Percentiles rank a stretch among this genome's conserved stretches.
Conservation (phyloP, 768 basidiomycete species). For the Calocybe indica region DNA sequence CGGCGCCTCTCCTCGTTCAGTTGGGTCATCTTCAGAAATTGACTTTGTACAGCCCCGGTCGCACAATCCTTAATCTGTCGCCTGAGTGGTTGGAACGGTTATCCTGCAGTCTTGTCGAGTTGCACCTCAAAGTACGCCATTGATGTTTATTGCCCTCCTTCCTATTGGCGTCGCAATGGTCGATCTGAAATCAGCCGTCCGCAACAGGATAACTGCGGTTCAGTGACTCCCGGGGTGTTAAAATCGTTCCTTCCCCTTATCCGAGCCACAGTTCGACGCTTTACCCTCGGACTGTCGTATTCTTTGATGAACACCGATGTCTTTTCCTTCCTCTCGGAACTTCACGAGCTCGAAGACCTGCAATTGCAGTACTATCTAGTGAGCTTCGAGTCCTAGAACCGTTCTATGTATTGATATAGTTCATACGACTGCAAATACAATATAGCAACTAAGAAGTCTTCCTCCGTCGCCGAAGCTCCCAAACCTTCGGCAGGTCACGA, state of each 20-base stretch:
- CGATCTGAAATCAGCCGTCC: not conserved
- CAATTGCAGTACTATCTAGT: slow-evolving; percentile 49
- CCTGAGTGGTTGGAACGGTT: slow-evolving; percentile 39
- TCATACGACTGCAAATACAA: not conserved
- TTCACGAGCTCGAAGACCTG: slow-evolving; percentile 32
- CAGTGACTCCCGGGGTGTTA: slow-evolving; percentile 56
- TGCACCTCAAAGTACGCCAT: slow-evolving; percentile 37
- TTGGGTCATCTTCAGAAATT: slow-evolving; percentile 23
- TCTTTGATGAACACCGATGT: slow-evolving; percentile 50
- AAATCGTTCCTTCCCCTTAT: slow-evolving; percentile 36
- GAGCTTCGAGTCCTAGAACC: slow-evolving; percentile 9
- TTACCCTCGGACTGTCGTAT: slow-evolving; percentile 53
- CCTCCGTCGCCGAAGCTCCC: slow-evolving; percentile 13
- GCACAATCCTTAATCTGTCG: slow-evolving; percentile 34
- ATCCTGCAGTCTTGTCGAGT: slow-evolving; percentile 22
- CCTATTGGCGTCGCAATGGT: not conserved
- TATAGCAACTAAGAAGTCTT: slow-evolving; percentile 38
- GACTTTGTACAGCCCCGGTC: slow-evolving; percentile 28
- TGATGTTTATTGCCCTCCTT: too few species aligned
- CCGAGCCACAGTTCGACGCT: slow-evolving; percentile 20
- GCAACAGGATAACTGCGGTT: slow-evolving; percentile 52
- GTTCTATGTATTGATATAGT: not conserved
- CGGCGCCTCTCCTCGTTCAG: slow-evolving; percentile 21
- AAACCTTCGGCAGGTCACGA: slow-evolving; percentile 25
- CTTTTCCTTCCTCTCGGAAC: slow-evolving; percentile 36